phyloP scores from a whole-genome alignment of 495 filamentous ascomycete genomes.

The Trichoderma gamsii region DNA sequence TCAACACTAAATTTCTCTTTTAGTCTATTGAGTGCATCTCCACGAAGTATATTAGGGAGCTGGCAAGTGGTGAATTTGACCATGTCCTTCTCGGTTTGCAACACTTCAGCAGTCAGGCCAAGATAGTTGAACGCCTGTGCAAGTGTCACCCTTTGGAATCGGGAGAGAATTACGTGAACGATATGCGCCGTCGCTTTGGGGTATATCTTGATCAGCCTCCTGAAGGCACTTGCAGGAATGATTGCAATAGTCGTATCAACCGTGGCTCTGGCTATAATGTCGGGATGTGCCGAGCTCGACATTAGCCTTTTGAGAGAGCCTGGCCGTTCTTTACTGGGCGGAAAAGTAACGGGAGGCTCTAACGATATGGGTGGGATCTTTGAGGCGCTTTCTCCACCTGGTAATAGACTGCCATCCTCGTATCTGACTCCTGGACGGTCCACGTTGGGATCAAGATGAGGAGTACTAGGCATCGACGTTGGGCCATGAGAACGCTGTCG shows the following conservation, averaged over 20 bases:
- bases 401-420: constrained; percentile 18
- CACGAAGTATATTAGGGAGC: constrained; percentile 85
- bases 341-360: constrained; percentile 29
- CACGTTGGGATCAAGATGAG: constrained; percentile 27
- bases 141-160: constrained; percentile 90
- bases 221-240: constrained; percentile 92
- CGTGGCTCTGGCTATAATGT: constrained; percentile 93
- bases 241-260: constrained; percentile 97
- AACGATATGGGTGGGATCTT: constrained; percentile 70
- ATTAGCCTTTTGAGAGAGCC: constrained; percentile 42
- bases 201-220: constrained; percentile 87
- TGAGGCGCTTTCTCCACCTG: constrained; percentile 13
- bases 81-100: constrained; percentile 87
- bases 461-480: constrained; percentile 28
- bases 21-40: constrained; percentile 71
- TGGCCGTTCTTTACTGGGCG: constrained; percentile 24
- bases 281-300: constrained; percentile 81
- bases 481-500: constrained; percentile 36
- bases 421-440: constrained; percentile 21
- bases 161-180: constrained; percentile 90
- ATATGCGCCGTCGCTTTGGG: constrained; percentile 96
- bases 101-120: constrained; percentile 81
- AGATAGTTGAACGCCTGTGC: constrained; percentile 91
- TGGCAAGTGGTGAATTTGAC: constrained; percentile 86
- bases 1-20: constrained; percentile 92